Base-by-base conservation (phyloP, 305 asterid species). In the Ilex paraguariensis region DNA sequence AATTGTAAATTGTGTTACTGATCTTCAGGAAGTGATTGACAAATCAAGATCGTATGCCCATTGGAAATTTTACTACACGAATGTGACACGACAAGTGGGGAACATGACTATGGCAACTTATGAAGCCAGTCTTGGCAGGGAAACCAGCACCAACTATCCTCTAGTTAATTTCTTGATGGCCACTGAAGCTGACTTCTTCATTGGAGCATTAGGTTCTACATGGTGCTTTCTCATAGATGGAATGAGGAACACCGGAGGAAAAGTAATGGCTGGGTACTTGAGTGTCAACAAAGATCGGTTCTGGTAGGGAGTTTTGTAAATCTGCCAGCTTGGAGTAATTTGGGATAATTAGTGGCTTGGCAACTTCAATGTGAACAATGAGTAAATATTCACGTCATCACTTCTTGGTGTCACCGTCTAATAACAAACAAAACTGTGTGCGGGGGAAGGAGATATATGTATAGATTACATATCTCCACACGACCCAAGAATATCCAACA, bases 111-210 rank as follows among this genome's bases (percentile, higher is more conserved):
- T 93, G 95, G 97, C 97, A 40, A 68, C 80, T 10, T 93, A 87
- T 16, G 97, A 87, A 75, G 90, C 92, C 55, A 90, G 91, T 54
- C 95, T 93, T 52, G 97, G 99, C 8, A 78, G 97, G 81, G 85
- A 87, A 73, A 84, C 81, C 13, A 87, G 96, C 86, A 92, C 95
- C 4, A 92, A 92, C 51, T 87, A 92, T 62, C 98, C 99, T 21
- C 78, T 90, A 5, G 95, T 87, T 40, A 93, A 93, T 75, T 93
- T 90, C 83, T 79, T 90, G 92, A 84, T 90, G 95, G 97, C 99
- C 54, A 59, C 91, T 11, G 99, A 93, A 66, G 87, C 95, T 0
- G 97, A 93, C 72, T 93, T 84, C 77, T 93, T 90, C 91, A 59
- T 86, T 0, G 97, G 96, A 56, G 95, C 97, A 21, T 71, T 90